phyloP scores from a whole-genome alignment of 2,329 filamentous ascomycete species.

The Macrophomina phaseolina region DNA sequence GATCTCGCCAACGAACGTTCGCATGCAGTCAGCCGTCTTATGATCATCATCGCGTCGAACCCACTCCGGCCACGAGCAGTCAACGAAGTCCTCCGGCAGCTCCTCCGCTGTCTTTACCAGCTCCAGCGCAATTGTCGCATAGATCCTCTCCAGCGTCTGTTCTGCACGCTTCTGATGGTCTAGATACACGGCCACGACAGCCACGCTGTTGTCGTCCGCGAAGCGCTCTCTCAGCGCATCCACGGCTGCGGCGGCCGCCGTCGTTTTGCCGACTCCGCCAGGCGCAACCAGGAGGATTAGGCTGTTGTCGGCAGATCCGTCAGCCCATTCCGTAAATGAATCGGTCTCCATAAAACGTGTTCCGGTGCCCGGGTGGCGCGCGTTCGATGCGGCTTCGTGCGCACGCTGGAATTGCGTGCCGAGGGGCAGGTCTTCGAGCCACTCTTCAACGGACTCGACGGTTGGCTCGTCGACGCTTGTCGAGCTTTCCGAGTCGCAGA shows the following conservation, averaged over 20 bases:
- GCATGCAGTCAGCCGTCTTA: not conserved
- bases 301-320: not conserved
- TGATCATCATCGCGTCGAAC: not conserved
- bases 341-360: not conserved
- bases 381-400: not conserved
- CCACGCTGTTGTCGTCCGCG: not conserved
- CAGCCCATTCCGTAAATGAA: not conserved
- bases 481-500: not conserved
- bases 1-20: not conserved
- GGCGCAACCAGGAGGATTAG: too few relatives aligned
- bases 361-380: not conserved
- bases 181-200: not conserved
- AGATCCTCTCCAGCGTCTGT: not conserved
- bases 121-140: not conserved
- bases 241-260: too few relatives aligned
- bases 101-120: not conserved
- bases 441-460: not conserved
- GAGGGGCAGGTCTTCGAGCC: not conserved
- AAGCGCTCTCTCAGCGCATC: not conserved
- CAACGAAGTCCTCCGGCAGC: not conserved
- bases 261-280: too few relatives aligned
- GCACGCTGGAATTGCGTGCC: not conserved
- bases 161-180: not conserved
- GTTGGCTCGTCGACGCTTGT: not conserved
- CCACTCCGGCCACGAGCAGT: not conserved